Conservation (phyloP, 139 green algal species). For the Chlorella vulgaris region DNA sequence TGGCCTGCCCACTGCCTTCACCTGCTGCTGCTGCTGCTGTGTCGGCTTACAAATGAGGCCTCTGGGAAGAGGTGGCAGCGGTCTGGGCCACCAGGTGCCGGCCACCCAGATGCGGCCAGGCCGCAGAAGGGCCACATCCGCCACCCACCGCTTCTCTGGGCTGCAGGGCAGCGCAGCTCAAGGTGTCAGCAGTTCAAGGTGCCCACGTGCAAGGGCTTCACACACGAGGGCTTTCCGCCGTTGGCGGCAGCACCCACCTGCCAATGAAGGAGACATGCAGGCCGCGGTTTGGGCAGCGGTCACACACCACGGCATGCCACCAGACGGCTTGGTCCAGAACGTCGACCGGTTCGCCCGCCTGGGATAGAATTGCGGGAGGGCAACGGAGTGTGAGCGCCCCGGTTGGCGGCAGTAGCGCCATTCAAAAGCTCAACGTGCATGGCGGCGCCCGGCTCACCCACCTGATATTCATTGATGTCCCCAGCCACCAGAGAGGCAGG, state of each 20-base stretch:
- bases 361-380: not conserved
- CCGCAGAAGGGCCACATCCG: not conserved
- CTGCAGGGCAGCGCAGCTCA: no score
- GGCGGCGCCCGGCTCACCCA: not conserved
- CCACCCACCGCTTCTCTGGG: not conserved
- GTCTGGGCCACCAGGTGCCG: not conserved
- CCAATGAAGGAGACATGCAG: slow-evolving; percentile 38
- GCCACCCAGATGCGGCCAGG: not conserved
- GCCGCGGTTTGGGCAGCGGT: not conserved
- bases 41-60: not conserved
- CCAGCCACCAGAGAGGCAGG: not conserved
- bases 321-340: slow-evolving; percentile 36
- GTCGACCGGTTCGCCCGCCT: slow-evolving; percentile 40
- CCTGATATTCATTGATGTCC: not conserved
- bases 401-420: not conserved
- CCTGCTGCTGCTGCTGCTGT: slow-evolving; percentile 4
- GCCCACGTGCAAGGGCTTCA: no score
- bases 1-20: not conserved
- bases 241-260: no score
- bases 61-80: slow-evolving; percentile 17
- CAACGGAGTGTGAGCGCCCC: not conserved
- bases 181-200: no score
- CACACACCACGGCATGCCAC: slow-evolving; percentile 37
- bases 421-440: not conserved
- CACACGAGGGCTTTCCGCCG: no score